Evolutionary conservation across 2,329 filamentous ascomycete species (phyloP), one percentile per base, ranked within the genome.

Genomic region (Triangularia verruculosa): DNA sequence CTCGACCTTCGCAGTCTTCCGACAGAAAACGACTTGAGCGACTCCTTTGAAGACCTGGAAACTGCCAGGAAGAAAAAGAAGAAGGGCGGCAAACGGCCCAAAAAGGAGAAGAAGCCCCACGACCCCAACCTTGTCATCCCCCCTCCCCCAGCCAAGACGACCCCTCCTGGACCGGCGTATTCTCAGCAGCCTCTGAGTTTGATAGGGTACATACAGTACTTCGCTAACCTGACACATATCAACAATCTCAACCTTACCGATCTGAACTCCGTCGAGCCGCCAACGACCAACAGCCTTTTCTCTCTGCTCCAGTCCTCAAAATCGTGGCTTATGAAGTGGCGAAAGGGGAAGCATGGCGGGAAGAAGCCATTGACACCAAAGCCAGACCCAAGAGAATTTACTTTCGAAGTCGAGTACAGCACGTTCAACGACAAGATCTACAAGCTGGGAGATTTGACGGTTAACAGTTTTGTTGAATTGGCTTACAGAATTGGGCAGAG

Each of bases 141-240:
- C 0, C 77, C 86, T 0, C 86, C 88, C 1, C 95, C 95, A 1
- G 86, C 91, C 0, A 87, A 89, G 70, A 84, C 84, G 1, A 78
- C 89, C 7, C 86, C 86, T 5, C 94, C 94, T 0, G 95, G 95
- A 0, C 95, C 95, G 0, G 95, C 92, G 7, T 98, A 99, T 76
- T 92, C 89, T 20, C 87, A 90, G 7, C 95, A 99, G 74, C 81
- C 91, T 0, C 80, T 98, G 39, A 91, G 92, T 0, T 81, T 93
- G 66, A 82, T 89, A 2, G 87, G 91, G 4, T 97, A 92, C 75
- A 92, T 87, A 3, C 95, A 99, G 72, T 97, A 96, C 76, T 97
- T 87, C 75, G 93, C 94, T 65, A 99, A 99, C 74, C 79, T 99
- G n/a, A 98, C 94, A 0, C 79, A 86, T 64, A 89, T 97, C 77